Base-by-base conservation (phyloP, 139 green algal genomes). In the Gonium pectorale region DNA sequence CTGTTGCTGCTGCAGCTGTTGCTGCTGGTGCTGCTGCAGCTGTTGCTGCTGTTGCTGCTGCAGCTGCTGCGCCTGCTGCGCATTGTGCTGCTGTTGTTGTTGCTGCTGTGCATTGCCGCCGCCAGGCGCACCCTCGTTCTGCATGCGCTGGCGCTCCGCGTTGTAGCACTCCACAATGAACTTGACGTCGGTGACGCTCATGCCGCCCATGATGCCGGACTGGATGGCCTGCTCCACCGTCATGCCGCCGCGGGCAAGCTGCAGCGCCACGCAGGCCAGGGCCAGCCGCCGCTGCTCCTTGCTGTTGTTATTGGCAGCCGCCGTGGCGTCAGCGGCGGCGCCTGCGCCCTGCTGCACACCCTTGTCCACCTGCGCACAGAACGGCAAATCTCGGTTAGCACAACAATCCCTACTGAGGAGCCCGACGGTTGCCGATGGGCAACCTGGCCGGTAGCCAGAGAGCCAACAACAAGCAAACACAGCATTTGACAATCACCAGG, bases 111-210 rank as follows among this genome's bases (percentile, higher is more conserved):
- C 62, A n/a, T 41, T 41, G 8, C 22, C 59, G 17, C 8, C 27
- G 3, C 79, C 63, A 4, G 44, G 49, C 37, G 24, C 78, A 35
- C 77, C 78, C 43, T 75, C 85, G 43, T 49, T 54, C 38, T 56
- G 68, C 83, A 86, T 87, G 46, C 88, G 88, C 63, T 80, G 68
- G 19, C 83, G 67, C 62, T 92, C 85, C 2, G 84, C 85, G 44
- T 92, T 90, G 80, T 90, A 90, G 69, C 83, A 87, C 75, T 92
- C 88, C 2, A 92, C 88, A 52, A 92, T 92, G 78, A 92, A 92
- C 40, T 69, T 77, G 41, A 92, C 88, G 31, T 92, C 88, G 0
- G 83, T 90, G 21, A 90, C 88, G 52, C 74, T 88, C 87, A 93
- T 90, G 70, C 88, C 85, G 31, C 87, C 90, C 87, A 93, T 91